Evolutionary conservation across 306 rosid genomes (phyloP), one percentile per base, ranked within the genome.

Genomic region (Quercus cerris): DNA sequence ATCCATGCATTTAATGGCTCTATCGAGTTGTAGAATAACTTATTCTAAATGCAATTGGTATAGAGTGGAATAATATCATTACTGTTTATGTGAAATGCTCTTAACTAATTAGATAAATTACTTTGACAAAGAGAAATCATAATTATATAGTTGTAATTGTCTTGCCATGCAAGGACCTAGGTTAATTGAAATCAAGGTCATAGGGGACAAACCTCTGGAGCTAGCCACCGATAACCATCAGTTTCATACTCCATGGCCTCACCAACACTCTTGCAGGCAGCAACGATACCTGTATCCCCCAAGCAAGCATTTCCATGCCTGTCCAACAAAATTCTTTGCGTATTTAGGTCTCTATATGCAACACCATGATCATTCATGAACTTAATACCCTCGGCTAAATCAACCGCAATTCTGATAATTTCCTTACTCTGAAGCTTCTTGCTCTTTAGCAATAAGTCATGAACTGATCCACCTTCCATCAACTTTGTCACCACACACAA

Each of bases 181-280:
- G 13, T 59, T 30, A 73, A 55, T 76, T 74, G 59, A 83, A 70
- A 78, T 46, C 27, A 78, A 74, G 41, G 83, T 10, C 55, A 87
- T 49, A 75, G 70, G 57, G 72, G 78, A 77, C 97, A 75, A 81
- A 95, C 99, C 99, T 95, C 99, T 0, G 98, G 98, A 85, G 99
- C 99, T 33, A 95, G 88, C 99, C 98, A 95, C 41, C 94, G 87
- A 71, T 90, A 95, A 66, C 99, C 99, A 85, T 95, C 98, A 52
- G 96, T 95, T 89, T 95, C 99, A 35, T 93, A 95, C 84, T 95
- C 98, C 84, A 81, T 86, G 78, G 90, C 97, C 75, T 95, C 98
- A 2, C 97, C 97, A 80, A 82, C 85, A 80, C 87, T 87, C 72
- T 91, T 87, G 90, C 99, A 93, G 41, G 94, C 97, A 74, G 96